A percentile compares a stretch with the other conserved stretches of the same genome.
Evolutionary conservation across 164 flowering plant species (phyloP).

Genomic region (Magnolia changhungtana): DNA sequence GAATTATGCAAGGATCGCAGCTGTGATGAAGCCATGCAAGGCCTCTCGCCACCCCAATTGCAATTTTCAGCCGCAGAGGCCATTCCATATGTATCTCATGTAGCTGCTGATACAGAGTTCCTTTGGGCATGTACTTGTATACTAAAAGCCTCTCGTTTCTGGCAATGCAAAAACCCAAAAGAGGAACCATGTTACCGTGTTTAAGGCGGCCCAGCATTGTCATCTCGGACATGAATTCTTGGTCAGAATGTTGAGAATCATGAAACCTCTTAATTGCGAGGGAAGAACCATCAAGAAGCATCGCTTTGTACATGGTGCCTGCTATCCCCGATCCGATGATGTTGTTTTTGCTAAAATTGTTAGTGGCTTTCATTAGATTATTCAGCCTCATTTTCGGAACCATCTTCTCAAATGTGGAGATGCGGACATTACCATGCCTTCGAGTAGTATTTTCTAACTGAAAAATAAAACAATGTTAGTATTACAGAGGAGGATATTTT

Average conservation of each 20-base stretch:
- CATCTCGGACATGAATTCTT: constrained; percentile 28
- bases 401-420: constrained; percentile 59
- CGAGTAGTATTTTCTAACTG: not conserved
- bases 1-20: constrained; percentile 41
- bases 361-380: constrained; percentile 75
- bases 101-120: constrained; percentile 15
- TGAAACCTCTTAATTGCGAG: constrained; percentile 30
- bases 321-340: constrained; percentile 24
- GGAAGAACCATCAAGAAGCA: constrained; percentile 17
- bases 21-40: constrained; percentile 23
- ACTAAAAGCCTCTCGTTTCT: constrained; percentile 16
- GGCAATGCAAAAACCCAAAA: constrained; percentile 17
- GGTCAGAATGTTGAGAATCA: constrained; percentile 19
- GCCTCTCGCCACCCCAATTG: constrained; percentile 20
- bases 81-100: constrained; percentile 12
- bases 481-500: too few relatives aligned
- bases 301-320: constrained; percentile 28
- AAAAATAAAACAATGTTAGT: too few relatives aligned
- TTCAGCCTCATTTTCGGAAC: constrained; percentile 55
- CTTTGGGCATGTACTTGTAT: constrained; percentile 17
- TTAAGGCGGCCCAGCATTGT: constrained; percentile 18
- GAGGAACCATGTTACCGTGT: constrained; percentile 32
- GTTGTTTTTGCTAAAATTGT: constrained; percentile 11
- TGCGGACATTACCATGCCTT: not conserved
- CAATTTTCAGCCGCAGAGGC: constrained; percentile 18